Percentiles rank a stretch among this genome's conserved stretches.
Evolutionary conservation across 1,284 basidiomycete genomes (phyloP).

Genomic region (Jaminaea rosea): DNA sequence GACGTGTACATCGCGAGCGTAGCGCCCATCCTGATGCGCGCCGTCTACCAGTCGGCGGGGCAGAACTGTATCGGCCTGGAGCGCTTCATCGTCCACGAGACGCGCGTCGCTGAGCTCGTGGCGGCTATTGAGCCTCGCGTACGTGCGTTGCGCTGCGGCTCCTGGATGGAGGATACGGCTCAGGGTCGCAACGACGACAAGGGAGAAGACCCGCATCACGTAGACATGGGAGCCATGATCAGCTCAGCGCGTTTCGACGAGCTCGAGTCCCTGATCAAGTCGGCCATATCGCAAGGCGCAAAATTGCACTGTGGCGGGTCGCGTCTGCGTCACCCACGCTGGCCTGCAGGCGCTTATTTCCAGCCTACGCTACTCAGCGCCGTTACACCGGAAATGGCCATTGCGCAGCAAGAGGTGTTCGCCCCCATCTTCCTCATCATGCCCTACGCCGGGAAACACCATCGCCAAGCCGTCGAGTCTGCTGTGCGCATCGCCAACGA

Average conservation of each 20-base stretch:
- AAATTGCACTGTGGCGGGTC: slow-evolving; percentile 61
- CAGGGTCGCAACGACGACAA: slow-evolving; percentile 10
- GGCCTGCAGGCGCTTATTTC: slow-evolving; percentile 65
- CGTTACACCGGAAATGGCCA: slow-evolving; percentile 56
- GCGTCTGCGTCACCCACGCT: slow-evolving; percentile 59
- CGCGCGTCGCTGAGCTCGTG: slow-evolving; percentile 66
- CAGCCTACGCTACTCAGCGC: slow-evolving; percentile 74
- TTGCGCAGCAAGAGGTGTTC: slow-evolving; percentile 40
- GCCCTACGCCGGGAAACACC: too few species aligned
- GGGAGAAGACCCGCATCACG: slow-evolving; percentile 42
- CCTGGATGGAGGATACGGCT: slow-evolving; percentile 33
- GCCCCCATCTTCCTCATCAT: slow-evolving; percentile 42
- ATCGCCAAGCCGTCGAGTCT: slow-evolving; percentile 64
- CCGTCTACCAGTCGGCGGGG: slow-evolving; percentile 64
- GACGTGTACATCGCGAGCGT: slow-evolving; percentile 51
- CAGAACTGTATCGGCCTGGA: slow-evolving; percentile 92
- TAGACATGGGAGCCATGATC: slow-evolving; percentile 74
- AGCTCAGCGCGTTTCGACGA: slow-evolving; percentile 59
- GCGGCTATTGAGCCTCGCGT: slow-evolving; percentile 28
- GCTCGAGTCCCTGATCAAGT: slow-evolving; percentile 62
- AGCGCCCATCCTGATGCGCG: slow-evolving; percentile 48
- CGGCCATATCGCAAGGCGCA: slow-evolving; percentile 67
- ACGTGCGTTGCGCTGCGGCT: slow-evolving; percentile 24
- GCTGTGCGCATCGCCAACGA: slow-evolving; percentile 78
- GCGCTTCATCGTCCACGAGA: slow-evolving; percentile 71